These are phyloP conservation scores for Heteromeles arbutifolia DNA, from an alignment of 306 rosid genomes.

Conservation along the genomic window DNA sequence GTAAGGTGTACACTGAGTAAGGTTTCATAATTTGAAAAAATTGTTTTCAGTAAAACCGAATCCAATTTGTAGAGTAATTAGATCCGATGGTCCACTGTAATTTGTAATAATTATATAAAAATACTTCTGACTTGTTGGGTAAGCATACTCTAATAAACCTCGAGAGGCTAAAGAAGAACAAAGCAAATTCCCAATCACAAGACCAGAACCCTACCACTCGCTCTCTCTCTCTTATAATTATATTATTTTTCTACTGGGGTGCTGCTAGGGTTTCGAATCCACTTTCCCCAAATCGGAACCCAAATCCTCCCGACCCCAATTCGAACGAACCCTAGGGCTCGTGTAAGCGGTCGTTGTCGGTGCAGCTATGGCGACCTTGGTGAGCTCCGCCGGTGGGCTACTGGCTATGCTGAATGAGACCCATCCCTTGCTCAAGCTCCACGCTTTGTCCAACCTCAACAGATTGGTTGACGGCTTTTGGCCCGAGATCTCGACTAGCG, in stretches of 20 bases:
- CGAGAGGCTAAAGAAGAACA: background rate
- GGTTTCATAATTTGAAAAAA: no score
- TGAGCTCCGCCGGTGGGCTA: constrained; percentile 92
- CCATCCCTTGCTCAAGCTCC: constrained; percentile 75
- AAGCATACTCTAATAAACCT: constrained; percentile 2
- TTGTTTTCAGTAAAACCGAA: background rate
- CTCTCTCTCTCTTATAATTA: background rate
- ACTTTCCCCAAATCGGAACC: constrained; percentile 17
- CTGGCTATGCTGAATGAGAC: constrained; percentile 90
- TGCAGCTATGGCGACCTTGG: constrained; percentile 56
- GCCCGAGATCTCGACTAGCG: constrained; percentile 99
- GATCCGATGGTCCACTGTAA: background rate
- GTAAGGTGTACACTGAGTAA: no score
- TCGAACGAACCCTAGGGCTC: background rate
- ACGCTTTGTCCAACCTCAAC: constrained; percentile 90
- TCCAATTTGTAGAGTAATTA: background rate
- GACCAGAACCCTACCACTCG: background rate
- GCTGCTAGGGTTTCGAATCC: constrained; percentile 35
- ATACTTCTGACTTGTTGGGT: constrained; percentile 19
- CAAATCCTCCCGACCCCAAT: constrained; percentile 26
- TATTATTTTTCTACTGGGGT: background rate
- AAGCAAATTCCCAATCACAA: background rate
- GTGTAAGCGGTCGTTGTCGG: background rate
- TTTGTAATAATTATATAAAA: background rate
- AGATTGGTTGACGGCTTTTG: constrained; percentile 80